Evolutionary conservation across 2,329 filamentous ascomycete species (phyloP), one percentile per base, ranked within the genome.

Genomic region (Paraphoma sp.): DNA sequence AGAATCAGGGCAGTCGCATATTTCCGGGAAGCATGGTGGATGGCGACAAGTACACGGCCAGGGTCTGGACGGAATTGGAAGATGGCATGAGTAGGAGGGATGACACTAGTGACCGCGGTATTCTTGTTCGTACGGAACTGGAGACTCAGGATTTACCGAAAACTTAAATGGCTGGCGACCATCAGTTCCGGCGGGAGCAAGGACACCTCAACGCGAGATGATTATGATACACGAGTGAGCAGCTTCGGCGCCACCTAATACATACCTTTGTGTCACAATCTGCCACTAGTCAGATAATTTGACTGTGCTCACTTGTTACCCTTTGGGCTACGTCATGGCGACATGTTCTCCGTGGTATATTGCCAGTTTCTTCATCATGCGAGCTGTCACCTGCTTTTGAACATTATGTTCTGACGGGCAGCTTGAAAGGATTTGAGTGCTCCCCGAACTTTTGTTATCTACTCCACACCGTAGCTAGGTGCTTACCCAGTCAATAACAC

Each of bases 51-150:
- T 47, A 57, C 17, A 45, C 44, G 3, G 52, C 42, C 7, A 33
- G 51, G 18, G 23, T 56, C 5, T 65, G 63, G 63, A 57, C 53
- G 10, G 63, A 63, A 16, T 17, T 59, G 18, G 46, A 54, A 10
- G 60, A 63, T 40, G 54, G 45, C 6, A 40, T 29, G 11, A 51
- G 48, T 29, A 53, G 51, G 16, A 38, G 48, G 9, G 54, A 62
- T 36, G 57, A 56, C 31, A 46, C 53, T 16, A 65, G 60, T 36
- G 54, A 55, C 8, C 45, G 57, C 23, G 47, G 53, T 42, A 58
- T 56, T 7, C 30, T 63, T 28, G 48, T 59, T 9, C 41, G 16
- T 9, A 42, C 10, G 8, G 16, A 17, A 4, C 2, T 16, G 11
- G 8, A 8, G 8, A 16, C n/a, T 9, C 11, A 42, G 16, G 16